Evolutionary conservation across 2,329 filamentous ascomycete genomes (phyloP), one percentile per base, ranked within the genome.

Genomic region (Fusarium sp.): DNA sequence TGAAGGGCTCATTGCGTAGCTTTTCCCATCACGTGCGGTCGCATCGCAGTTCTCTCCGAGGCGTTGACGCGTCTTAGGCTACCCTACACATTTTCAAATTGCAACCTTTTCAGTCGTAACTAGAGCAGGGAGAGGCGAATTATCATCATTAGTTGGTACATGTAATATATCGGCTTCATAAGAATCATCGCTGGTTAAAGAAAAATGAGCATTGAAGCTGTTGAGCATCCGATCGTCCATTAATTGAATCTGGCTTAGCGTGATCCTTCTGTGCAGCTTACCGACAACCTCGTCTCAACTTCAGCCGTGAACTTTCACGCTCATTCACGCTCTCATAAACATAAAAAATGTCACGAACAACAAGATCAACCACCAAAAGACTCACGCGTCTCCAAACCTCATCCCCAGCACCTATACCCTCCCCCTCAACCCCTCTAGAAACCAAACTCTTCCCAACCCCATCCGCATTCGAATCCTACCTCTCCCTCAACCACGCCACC

Each of bases 21-120:
- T 63, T 70, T 56, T 41, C 15, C 3, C 31, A 64, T 75, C 74
- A 76, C 74, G 74, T 76, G 74, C 63, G 18, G 7, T 6, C 18
- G 33, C 45, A 11, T 74, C 71, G 74, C 74, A 66, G 20, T 76
- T 76, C 74, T 76, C 73, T 54, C 74, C 74, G 74, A 73, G 36
- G 13, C 20, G 55, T 45, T 9, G 28, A 24, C 10, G 45, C n/a
- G 22, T 33, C 11, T 14, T 13, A 7, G 1, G 2, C 20, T 71
- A 75, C 73, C 70, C 70, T 74, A 35, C 14, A 75, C 24, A 10
- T 3, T 5, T 1, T 0, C 3, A 0, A 0, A 13, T 22, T 10
- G 0, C 18, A 9, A 1, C n/a, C 5, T 13, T 24, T 15, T 2
- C 15, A 7, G 38, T 28, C 3, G 3, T 13, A 3, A 3, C 13